Percentiles rank a stretch among this genome's conserved stretches.
Conservation (phyloP, 108 stramenopile genomes). For the Cylindrotheca fusiformis region DNA sequence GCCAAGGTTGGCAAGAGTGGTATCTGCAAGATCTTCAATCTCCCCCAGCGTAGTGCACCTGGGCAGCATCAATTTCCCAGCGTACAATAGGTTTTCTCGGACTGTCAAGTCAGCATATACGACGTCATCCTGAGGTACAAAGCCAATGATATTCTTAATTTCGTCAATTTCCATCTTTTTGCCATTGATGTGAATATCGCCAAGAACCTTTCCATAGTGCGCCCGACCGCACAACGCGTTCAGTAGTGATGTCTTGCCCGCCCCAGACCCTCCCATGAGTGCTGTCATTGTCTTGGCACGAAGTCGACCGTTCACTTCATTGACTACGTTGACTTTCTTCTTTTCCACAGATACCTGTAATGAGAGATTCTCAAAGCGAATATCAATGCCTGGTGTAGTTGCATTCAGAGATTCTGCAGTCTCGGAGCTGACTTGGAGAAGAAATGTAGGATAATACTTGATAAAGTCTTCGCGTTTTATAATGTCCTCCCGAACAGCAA, state of each 20-base stretch:
- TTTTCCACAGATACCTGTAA: constrained; percentile 34
- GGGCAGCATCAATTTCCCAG: constrained; percentile 44
- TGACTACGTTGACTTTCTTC: constrained; percentile 34
- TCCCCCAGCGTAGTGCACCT: constrained; percentile 30
- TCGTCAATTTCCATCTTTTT: constrained; percentile 26
- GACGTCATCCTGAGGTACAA: constrained; percentile 71
- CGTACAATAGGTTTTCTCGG: constrained; percentile 56
- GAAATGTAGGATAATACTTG: constrained; percentile 31
- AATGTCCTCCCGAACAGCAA: neutral
- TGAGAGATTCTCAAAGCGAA: constrained; percentile 40
- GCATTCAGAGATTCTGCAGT: neutral
- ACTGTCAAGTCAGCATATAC: constrained; percentile 61
- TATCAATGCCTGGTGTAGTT: constrained; percentile 36
- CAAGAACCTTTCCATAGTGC: constrained; percentile 54
- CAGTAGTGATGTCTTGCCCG: constrained; percentile 61
- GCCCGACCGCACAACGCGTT: constrained; percentile 73
- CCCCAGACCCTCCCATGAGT: constrained; percentile 42
- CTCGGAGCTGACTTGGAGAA: constrained; percentile 24
- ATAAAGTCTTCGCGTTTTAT: constrained; percentile 33
- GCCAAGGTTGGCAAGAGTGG: constrained; percentile 59
- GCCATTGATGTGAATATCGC: constrained; percentile 64
- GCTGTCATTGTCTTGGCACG: constrained; percentile 48
- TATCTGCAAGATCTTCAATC: constrained; percentile 49
- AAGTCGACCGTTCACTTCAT: constrained; percentile 44
- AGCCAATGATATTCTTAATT: constrained; percentile 35